These are phyloP conservation scores for Neolentinus lepideus DNA, from an alignment of 1,284 basidiomycete genomes.

Conservation along the genomic window DNA sequence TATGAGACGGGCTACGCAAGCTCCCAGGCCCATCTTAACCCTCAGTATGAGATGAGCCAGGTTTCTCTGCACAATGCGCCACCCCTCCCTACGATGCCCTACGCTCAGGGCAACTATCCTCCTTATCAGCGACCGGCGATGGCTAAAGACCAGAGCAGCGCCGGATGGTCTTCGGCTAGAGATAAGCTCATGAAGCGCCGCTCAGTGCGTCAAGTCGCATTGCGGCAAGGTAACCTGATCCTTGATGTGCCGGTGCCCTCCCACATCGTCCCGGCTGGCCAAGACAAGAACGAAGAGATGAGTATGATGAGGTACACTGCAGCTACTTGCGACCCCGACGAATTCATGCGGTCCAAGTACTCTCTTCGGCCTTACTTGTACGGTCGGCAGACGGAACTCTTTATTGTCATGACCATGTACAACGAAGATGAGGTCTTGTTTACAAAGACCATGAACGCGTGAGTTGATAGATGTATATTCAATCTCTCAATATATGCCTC, in stretches of 20 bases:
- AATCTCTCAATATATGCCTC: conserved; percentile 1
- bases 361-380: conserved; percentile 81
- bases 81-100: conserved; percentile 45
- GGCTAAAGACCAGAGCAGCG: conserved; percentile 37
- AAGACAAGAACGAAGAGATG: conserved; percentile 66
- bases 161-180: conserved; percentile 61
- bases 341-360: conserved; percentile 74
- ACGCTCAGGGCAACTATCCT: conserved; percentile 11
- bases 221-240: conserved; percentile 79
- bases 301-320: conserved; percentile 87
- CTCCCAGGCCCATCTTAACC: conserved; percentile 66
- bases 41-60: conserved; percentile 52
- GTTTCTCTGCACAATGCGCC: conserved; percentile 31
- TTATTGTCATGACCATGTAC: conserved; percentile 96
- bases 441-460: conserved; percentile 83
- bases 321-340: conserved; percentile 91
- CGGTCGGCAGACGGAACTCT: conserved; percentile 84
- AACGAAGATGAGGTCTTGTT: conserved; percentile 92
- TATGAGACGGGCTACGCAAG: conserved; percentile 56
- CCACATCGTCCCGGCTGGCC: conserved; percentile 65
- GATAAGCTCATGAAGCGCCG: conserved; percentile 75
- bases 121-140: conserved; percentile 29
- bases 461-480: conserved; percentile 20
- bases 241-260: conserved; percentile 77
- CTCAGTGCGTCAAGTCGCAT: conserved; percentile 74